Percentiles rank a stretch among this genome's conserved stretches.
Evolutionary conservation across 2,329 filamentous ascomycete species (phyloP).

Genomic region (Cladophialophora chaetospira): DNA sequence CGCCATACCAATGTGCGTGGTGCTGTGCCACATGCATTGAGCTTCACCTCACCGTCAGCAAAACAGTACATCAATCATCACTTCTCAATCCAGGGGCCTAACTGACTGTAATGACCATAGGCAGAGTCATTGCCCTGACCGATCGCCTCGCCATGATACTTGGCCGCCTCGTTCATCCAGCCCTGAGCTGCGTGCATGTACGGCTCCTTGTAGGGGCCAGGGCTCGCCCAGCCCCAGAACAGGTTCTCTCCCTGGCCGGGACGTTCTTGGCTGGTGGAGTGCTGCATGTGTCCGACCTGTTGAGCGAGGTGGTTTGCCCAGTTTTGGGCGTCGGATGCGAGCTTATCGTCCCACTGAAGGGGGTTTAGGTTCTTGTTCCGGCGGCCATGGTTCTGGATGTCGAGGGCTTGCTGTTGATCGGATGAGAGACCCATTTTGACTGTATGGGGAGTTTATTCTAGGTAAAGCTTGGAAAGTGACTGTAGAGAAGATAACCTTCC

Average conservation of each 20-base stretch:
- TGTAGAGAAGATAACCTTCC: background rate
- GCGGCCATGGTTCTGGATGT: constrained; percentile 27
- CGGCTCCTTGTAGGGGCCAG: constrained; percentile 9
- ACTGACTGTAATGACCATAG: constrained; percentile 30
- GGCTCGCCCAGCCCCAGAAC: constrained; percentile 19
- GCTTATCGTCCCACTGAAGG: constrained; percentile 25
- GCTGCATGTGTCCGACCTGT: constrained; percentile 1
- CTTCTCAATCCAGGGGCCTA: too few relatives aligned
- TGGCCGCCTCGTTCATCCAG: constrained; percentile 27
- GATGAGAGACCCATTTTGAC: background rate
- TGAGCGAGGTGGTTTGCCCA: constrained; percentile 28
- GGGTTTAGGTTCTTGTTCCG: constrained; percentile 15
- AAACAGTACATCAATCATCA: background rate
- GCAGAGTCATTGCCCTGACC: constrained; percentile 20
- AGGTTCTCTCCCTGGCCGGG: constrained; percentile 28
- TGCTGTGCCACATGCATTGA: constrained; percentile 29
- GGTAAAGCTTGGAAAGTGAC: background rate
- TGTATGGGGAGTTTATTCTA: background rate
- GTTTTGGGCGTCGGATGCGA: constrained; percentile 22
- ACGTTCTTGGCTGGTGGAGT: background rate
- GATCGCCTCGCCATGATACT: constrained; percentile 29
- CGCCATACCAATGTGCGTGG: constrained; percentile 29
- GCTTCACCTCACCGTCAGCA: background rate
- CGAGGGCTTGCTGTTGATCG: constrained; percentile 18
- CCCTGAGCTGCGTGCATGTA: constrained; percentile 17